Base-by-base conservation (phyloP, 2,329 filamentous ascomycete genomes). In the Aureobasidium sp. region DNA sequence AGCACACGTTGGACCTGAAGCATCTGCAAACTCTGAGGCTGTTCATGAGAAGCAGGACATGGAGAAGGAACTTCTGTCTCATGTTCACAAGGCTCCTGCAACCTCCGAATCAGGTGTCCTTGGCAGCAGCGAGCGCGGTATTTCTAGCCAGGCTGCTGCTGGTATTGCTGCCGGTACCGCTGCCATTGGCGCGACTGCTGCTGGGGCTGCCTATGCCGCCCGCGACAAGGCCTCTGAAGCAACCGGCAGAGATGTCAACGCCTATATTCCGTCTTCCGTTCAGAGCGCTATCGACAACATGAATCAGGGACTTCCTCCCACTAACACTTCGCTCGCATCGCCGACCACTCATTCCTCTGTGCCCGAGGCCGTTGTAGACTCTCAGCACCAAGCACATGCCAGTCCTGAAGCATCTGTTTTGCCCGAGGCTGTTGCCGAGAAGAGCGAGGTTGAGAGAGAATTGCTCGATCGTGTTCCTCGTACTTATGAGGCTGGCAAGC, bases 381-480 rank as follows among this genome's bases (percentile, higher is more conserved):
- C 84, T 70, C 85, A 90, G 64, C 74, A 82, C 60, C 78, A 83
- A 65, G 84, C 85, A 17, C 70, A 79, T 51, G 73, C 75, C 38
- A 71, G 75, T 5, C 80, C 63, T 11, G 86, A 88, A 65, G 85
- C 86, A 7, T 83, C 83, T 60, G 83, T 77, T 34, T 74, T 81
- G 54, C 71, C 80, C 25, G 74, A 78, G 37, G 84, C 85, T 63
- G 84, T 90, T 6, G 68, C 75, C 60, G 85, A 87, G 62, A 90
- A 90, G 79, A 80, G 79, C 55, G 74, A 77, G 54, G 76, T 89
- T 4, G 86, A 90, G 72, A 73, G 80, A 38, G 85, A 89, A 71
- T 76, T 89, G 49, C 73, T 90, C 42, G 76, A 80, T 59, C 79
- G 86, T 67, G 76, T 70, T 29, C 60, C 69, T 59, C 65, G 67